Percentiles rank a stretch among this genome's conserved stretches.
phyloP scores from a whole-genome alignment of 768 basidiomycete species.

The Hemileccinum impolitum region DNA sequence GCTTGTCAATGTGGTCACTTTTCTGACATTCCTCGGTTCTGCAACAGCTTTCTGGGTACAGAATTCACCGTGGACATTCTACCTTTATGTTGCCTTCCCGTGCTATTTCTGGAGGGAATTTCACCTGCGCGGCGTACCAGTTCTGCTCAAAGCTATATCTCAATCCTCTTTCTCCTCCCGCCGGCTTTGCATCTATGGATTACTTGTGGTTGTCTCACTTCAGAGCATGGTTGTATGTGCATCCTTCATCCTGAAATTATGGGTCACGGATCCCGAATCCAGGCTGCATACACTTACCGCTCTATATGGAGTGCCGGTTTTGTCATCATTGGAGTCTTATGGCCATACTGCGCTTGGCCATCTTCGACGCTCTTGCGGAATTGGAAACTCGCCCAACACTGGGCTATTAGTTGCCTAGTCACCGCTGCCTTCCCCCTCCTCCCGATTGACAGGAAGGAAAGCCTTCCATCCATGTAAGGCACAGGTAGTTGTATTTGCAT shows the following conservation, averaged over 20 bases:
- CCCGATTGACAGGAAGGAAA: slow-evolving; percentile 70
- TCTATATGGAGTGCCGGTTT: slow-evolving; percentile 71
- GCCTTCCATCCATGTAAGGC: slow-evolving; percentile 54
- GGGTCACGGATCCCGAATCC: slow-evolving; percentile 1
- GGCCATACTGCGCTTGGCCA: slow-evolving; percentile 61
- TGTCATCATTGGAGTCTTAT: slow-evolving; percentile 53
- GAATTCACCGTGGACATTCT: slow-evolving; percentile 66
- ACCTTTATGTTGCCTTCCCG: slow-evolving; percentile 72
- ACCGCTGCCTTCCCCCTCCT: slow-evolving; percentile 69
- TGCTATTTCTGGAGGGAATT: slow-evolving; percentile 74
- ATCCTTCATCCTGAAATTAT: neutral
- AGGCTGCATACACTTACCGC: slow-evolving; percentile 72
- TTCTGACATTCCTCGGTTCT: slow-evolving; percentile 35
- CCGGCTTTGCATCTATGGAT: slow-evolving; percentile 23
- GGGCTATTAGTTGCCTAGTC: slow-evolving; percentile 50
- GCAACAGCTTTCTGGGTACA: slow-evolving; percentile 59
- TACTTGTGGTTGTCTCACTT: slow-evolving; percentile 42
- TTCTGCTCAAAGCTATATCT: slow-evolving; percentile 9
- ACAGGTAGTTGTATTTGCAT: neutral
- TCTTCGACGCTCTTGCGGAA: slow-evolving; percentile 26
- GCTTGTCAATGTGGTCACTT: slow-evolving; percentile 20
- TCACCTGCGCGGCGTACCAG: slow-evolving; percentile 20
- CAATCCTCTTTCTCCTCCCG: slow-evolving; percentile 23
- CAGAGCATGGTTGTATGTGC: slow-evolving; percentile 71
- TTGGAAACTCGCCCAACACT: slow-evolving; percentile 33